These are phyloP conservation scores for Testicularia cyperi DNA, from an alignment of 1,284 basidiomycete species.

Conservation along the genomic window DNA sequence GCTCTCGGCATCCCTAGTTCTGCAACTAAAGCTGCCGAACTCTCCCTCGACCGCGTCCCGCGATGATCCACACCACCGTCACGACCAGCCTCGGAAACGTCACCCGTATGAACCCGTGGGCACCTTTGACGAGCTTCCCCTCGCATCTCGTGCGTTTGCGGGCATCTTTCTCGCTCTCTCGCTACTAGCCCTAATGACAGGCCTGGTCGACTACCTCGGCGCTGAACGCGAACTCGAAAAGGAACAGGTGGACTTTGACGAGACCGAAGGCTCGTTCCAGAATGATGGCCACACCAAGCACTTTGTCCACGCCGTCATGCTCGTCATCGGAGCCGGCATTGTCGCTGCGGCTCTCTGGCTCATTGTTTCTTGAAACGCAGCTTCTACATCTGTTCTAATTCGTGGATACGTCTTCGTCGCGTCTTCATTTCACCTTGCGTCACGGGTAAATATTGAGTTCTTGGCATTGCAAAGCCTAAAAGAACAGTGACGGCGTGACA, in stretches of 20 bases:
- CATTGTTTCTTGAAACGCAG: constrained; percentile 3
- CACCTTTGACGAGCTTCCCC: constrained; percentile 15
- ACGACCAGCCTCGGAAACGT: neutral
- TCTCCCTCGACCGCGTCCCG: neutral
- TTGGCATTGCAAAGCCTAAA: too few species aligned
- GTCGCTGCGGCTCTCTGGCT: constrained; percentile 17
- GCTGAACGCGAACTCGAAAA: constrained; percentile 21
- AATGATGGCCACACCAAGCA: constrained; percentile 23
- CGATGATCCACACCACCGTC: neutral
- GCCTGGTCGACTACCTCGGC: constrained; percentile 11
- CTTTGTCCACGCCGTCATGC: constrained; percentile 17
- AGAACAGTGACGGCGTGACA: too few species aligned
- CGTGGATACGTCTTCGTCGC: too few species aligned
- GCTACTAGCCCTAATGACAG: constrained; percentile 9
- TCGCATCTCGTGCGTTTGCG: constrained; percentile 13
- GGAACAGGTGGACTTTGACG: constrained; percentile 35
- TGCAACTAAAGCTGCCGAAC: constrained; percentile 22
- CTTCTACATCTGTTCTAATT: too few species aligned
- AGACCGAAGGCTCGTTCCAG: constrained; percentile 28
- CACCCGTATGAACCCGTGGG: neutral
- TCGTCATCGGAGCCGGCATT: constrained; percentile 17
- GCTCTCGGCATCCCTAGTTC: constrained; percentile 19
- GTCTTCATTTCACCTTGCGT: too few species aligned
- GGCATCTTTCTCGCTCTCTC: constrained; percentile 16
- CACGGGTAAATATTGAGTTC: too few species aligned